phyloP scores from a whole-genome alignment of 352 stramenopile genomes.

The Phytophthora ramorum region DNA sequence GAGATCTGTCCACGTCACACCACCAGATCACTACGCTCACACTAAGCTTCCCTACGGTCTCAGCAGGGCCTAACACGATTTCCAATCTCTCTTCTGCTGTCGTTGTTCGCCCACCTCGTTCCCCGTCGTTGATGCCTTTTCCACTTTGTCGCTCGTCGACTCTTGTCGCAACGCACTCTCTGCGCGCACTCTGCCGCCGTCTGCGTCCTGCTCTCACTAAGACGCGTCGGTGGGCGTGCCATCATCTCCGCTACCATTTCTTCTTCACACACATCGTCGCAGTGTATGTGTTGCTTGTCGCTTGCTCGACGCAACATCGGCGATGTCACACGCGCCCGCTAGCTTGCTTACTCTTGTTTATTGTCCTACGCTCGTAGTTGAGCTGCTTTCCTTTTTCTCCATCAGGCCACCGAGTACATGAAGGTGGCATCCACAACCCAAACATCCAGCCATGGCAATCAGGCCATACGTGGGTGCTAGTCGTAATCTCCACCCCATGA shows the following conservation, averaged over 20 bases:
- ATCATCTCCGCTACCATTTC: neutral
- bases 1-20: slow-evolving; percentile 28
- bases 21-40: slow-evolving; percentile 6
- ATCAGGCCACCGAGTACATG: neutral
- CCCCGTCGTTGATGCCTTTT: neutral
- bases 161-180: slow-evolving; percentile 1
- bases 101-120: neutral
- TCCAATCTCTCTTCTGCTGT: slow-evolving; percentile 7
- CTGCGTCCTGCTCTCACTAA: slow-evolving; percentile 1
- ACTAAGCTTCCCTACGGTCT: slow-evolving; percentile 27
- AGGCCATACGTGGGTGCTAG: neutral
- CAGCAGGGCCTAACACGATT: slow-evolving; percentile 12
- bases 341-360: neutral
- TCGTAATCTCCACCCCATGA: neutral
- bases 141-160: slow-evolving; percentile 15
- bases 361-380: neutral
- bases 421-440: slow-evolving; percentile 18
- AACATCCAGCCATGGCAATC: slow-evolving; percentile 7
- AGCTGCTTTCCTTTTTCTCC: slow-evolving; percentile 6
- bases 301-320: neutral
- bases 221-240: neutral
- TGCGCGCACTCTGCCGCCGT: neutral
- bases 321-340: neutral
- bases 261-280: slow-evolving; percentile 7
- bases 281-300: slow-evolving; percentile 3